Evolutionary conservation across 306 rosid species (phyloP), one percentile per base, ranked within the genome.

Genomic region (Trichosanthes cucumerina): DNA sequence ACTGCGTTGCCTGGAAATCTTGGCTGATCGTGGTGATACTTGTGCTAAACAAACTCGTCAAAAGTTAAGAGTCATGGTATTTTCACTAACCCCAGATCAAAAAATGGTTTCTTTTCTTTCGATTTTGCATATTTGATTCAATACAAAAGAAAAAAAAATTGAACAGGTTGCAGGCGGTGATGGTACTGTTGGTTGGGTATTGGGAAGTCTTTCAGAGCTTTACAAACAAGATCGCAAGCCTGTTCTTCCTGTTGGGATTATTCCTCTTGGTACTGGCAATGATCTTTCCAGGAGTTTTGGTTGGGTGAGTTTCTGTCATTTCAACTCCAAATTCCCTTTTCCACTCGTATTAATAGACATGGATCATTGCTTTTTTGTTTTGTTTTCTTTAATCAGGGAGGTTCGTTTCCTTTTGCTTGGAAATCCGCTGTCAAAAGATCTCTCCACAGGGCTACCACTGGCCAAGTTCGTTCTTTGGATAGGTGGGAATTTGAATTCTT

Each of bases 151-250:
- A 7, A 9, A 0, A 23, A 8, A 1, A 41, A 69, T 86, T 83
- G 86, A 58, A 79, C 89, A 96, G 99, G 99, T 92, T 82, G 99
- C 99, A 60, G 99, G 99, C 49, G 99, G 99, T 80, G 99, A 96
- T 84, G 99, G 99, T 66, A 89, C 99, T 23, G 97, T 96, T 28
- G 99, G 99, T 60, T 96, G 99, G 99, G 98, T 92, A 44, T 86
- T 96, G 46, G 98, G 93, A 81, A 82, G 98, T 87, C 90, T 92
- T 14, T 87, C 86, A 79, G 90, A 89, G 57, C 97, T 96, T 85
- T 69, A 81, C 47, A 64, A 49, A 41, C 86, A 79, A 60, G 85
- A 85, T n/a, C 89, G 89, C 24, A 83, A 79, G 53, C 93, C 97
- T 68, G 89, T 92, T 87, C 99, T 96, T 84, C 97, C 99, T 0